Evolutionary conservation across 345 rosid genomes (phyloP).

Genomic region (Pugionium cornutum): DNA sequence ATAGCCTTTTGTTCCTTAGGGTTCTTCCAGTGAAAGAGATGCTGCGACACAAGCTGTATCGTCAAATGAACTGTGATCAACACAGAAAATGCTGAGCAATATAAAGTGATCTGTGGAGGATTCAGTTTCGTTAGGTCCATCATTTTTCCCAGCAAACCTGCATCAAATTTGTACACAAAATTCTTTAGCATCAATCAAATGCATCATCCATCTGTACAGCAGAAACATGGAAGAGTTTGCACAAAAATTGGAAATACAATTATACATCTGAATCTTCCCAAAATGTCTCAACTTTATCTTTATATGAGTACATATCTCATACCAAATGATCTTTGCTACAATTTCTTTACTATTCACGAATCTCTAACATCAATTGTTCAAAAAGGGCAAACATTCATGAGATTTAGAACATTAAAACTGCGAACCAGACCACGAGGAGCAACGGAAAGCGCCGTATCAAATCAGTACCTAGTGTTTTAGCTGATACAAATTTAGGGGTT

Average conservation of each 20-base stretch:
- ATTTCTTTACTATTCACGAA: not conserved
- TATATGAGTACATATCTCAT: no score
- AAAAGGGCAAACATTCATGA: not conserved
- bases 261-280: constrained; percentile 4
- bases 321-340: not conserved
- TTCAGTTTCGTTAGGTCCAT: constrained; percentile 60
- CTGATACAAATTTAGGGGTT: not conserved
- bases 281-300: no score
- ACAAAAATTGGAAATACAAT: not conserved
- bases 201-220: not conserved
- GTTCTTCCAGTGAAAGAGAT: constrained; percentile 87
- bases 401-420: not conserved
- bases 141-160: constrained; percentile 33
- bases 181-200: constrained; percentile 8
- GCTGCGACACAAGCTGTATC: constrained; percentile 74
- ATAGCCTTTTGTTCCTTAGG: constrained; percentile 97
- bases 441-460: not conserved
- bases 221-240: not conserved
- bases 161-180: not conserved
- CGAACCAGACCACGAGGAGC: not conserved
- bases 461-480: not conserved
- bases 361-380: constrained; percentile 2
- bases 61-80: constrained; percentile 74
- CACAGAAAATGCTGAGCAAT: constrained; percentile 63
- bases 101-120: constrained; percentile 58